These are phyloP conservation scores for Pseudozyma pruni DNA, from an alignment of 1,284 basidiomycete species.

Conservation along the genomic window DNA sequence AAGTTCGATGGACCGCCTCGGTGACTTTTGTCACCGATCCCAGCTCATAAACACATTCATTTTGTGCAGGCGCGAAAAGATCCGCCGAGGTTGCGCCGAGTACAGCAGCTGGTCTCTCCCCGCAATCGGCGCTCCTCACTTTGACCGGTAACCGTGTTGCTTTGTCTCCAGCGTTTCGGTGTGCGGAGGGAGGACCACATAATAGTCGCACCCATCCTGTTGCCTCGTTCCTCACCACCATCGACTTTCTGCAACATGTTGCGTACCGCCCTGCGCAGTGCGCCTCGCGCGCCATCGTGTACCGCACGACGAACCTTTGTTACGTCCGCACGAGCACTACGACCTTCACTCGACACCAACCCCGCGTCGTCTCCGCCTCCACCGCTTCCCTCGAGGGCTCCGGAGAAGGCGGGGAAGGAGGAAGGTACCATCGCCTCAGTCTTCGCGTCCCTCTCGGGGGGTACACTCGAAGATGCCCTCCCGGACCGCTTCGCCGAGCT, in stretches of 20 bases:
- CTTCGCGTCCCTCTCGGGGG: constrained; percentile 54
- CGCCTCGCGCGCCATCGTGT: neutral
- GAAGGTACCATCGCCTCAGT: constrained; percentile 56
- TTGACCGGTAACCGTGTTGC: no score
- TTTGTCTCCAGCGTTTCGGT: no score
- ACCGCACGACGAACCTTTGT: neutral
- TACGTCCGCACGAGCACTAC: neutral
- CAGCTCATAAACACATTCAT: no score
- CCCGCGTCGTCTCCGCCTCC: constrained; percentile 1
- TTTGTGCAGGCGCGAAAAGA: no score
- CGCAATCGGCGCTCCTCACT: neutral
- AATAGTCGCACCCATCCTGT: no score
- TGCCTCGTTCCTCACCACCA: no score
- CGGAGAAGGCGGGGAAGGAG: constrained; percentile 23
- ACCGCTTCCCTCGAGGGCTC: neutral
- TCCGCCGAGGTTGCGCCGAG: neutral
- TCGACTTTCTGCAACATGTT: constrained; percentile 1
- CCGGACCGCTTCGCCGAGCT: constrained; percentile 49
- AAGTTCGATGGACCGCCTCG: no score
- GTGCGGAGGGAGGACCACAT: no score
- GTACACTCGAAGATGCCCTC: constrained; percentile 45
- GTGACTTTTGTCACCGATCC: no score
- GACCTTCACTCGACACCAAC: constrained; percentile 15
- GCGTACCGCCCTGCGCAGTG: neutral
- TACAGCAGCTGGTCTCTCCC: neutral